Conservation (phyloP, 805 yeast genomes). For the Teunomyces gatunensis region DNA sequence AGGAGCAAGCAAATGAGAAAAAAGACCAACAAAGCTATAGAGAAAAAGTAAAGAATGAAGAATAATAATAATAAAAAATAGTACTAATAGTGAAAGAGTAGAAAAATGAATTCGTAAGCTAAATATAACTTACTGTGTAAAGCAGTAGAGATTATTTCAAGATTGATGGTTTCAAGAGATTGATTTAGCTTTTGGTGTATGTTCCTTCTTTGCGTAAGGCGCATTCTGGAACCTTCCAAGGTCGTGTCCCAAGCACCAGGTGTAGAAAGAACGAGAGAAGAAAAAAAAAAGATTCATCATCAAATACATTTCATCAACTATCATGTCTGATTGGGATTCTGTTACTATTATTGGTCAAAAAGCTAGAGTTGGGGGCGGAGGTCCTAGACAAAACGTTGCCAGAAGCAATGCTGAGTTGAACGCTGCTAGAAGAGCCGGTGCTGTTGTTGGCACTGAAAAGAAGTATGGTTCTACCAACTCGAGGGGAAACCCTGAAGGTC, state of each 20-base stretch:
- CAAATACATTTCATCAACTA: slow-evolving; percentile 1
- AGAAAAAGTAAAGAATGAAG: too few species aligned
- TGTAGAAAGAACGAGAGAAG: neutral
- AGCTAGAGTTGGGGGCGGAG: slow-evolving; percentile 84
- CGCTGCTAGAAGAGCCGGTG: slow-evolving; percentile 92
- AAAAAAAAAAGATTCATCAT: slow-evolving; percentile 3
- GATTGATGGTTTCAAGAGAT: neutral
- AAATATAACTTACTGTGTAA: too few species aligned
- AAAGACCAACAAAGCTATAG: neutral
- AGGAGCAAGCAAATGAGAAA: neutral
- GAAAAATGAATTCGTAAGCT: too few species aligned
- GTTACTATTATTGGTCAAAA: slow-evolving; percentile 86
- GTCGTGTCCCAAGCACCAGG: slow-evolving; percentile 3
- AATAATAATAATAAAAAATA: too few species aligned
- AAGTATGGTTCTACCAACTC: slow-evolving; percentile 70
- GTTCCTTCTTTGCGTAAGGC: too few species aligned
- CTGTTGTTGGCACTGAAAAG: slow-evolving; percentile 87
- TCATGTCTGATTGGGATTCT: slow-evolving; percentile 82
- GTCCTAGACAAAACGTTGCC: slow-evolving; percentile 84
- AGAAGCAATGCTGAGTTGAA: slow-evolving; percentile 75
- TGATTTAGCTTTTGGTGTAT: too few species aligned
- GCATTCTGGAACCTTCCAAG: slow-evolving; percentile 2
- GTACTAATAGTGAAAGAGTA: too few species aligned
- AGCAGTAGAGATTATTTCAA: neutral
- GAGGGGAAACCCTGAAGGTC: slow-evolving; percentile 81